Base-by-base conservation (phyloP, 2,329 filamentous ascomycete genomes). In the Aspergillus japonicus region DNA sequence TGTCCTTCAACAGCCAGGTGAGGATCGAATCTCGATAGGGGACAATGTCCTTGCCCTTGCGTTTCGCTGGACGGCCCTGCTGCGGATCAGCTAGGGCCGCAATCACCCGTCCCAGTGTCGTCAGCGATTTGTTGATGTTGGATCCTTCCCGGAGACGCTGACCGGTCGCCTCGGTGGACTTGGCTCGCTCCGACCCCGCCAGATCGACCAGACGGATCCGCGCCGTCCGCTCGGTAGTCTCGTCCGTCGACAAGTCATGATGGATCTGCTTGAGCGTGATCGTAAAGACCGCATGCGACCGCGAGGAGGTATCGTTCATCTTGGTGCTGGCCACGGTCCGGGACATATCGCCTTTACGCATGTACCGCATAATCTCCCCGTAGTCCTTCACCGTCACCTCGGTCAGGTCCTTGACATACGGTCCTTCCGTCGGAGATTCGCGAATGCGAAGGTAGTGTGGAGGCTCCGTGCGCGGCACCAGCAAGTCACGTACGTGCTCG, bases 61-160 rank as follows among this genome's bases (percentile, higher is more conserved):
- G 80, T 59, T 77, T 75, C 42, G 82, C 80, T 6, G 71, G 73
- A 57, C 79, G 75, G 49, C 85, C 82, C 69, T 89, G 80, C 74
- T 91, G 91, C 1, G 86, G 84, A 68, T 90, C 87, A 4, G 89
- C 91, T 29, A 99, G 84, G 1, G 95, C 94, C 31, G 93, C 94
- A 74, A 99, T 99, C 52, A 99, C 95, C 56, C 95, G 89, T 4
- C 95, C 95, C 10, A 99, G 85, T 0, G 95, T 98, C 0, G 94
- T 97, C 42, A 99, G 85, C 10, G 94, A 98, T 78, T 98, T 97
- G 83, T 99, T 99, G 85, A 99, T 99, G 75, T 98, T 97, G 70
- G 91, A 94, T 54, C 95, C 95, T 78, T 99, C 95, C 59, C 94
- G 89, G 23, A 99, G 85, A 33, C 95, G 88, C 68, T 89, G 88